Base-by-base conservation (phyloP, 768 basidiomycete species). In the Termitomyces sp. region DNA sequence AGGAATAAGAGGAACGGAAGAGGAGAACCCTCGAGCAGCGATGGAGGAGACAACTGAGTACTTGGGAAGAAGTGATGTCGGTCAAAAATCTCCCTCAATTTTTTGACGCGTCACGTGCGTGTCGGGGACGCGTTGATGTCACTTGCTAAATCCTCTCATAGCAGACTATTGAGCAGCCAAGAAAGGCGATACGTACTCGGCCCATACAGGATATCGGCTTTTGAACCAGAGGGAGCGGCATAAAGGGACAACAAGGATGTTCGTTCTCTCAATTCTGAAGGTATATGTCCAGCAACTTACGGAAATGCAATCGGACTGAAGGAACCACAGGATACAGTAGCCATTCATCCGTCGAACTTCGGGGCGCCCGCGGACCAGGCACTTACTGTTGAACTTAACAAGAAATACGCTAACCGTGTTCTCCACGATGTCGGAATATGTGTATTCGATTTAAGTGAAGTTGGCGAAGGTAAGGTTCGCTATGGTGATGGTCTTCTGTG, bases 401-500 rank as follows among this genome's bases (percentile, higher is more conserved):
- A 91, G 69, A 97, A 97, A 72, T 98, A 96, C 63, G 90, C 96
- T 5, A 98, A 98, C 69, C 83, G 88, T 54, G 84, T 95, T 46
- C 74, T 98, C 18, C 91, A 94, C 65, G 89, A 94, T 56, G 87
- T 96, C 56, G 96, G 96, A 1, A 82, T 98, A 53, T 92, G 87
- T 58, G 83, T 94, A 0, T 97, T 94, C 60, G 96, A 98, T 69
- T 73, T 99, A 41, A 75, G 86, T 0, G 83, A 92, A 61, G 89
- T 86, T 1, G 88, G 92, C 1, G 94, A 98, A 67, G 96, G 96
- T 1, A 94, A 90, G 61, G 87, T 99, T 5, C 80, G 94, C 36
- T 97, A 95, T 65, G 95, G 96, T 0, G 96, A 99, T 70, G 96
- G 96, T 0, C 87, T 86, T 67, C 75, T 96, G 66, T 98, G 94